Base-by-base conservation (phyloP, 2,329 filamentous ascomycete species). In the Penicillium olsonii region DNA sequence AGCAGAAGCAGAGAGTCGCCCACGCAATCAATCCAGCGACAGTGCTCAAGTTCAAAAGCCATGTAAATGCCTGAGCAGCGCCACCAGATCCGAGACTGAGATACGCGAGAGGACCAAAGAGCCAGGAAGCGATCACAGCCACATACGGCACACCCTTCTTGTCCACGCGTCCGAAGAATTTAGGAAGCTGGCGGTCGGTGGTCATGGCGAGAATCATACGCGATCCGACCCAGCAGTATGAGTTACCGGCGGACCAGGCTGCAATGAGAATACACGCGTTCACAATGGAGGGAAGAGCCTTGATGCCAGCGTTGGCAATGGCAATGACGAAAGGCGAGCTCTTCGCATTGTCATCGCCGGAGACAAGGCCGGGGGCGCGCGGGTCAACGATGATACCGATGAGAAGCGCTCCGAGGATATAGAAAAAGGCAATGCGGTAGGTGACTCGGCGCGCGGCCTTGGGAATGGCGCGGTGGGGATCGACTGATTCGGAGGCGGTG, bases 191-290 rank as follows among this genome's bases (percentile, higher is more conserved):
- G 17, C 72, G 70, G 65, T 84, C 82, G 12, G 83, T 75, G 0
- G 83, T 83, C 45, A 86, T 70, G 4, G 78, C 81, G 54, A 83
- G 82, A 4, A 85, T 71, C 27, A 83, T 80, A 39, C 84, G 77
- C 0, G 82, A 83, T 22, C 82, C 83, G 1, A 81, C 74, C 34
- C 70, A 74, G 60, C 69, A 72, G 59, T 72, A 72, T 1, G 71
- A 72, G 53, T 72, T 73, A 15, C 70, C 71, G 0, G 71, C 70
- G 2, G 69, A 71, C 69, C 70, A 74, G 14, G 70, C 70, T 12
- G 68, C 63, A 3, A 71, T 53, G 18, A 74, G 62, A 43, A 74
- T 66, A 37, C 63, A 66, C 9, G 65, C 66, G 37, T 70, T 70
- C 17, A 70, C 65, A 19, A 69, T 60, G 2, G 62, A 67, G 0